Evolutionary conservation across 2,329 filamentous ascomycete species (phyloP).

Genomic region (Ascomycota sp.): DNA sequence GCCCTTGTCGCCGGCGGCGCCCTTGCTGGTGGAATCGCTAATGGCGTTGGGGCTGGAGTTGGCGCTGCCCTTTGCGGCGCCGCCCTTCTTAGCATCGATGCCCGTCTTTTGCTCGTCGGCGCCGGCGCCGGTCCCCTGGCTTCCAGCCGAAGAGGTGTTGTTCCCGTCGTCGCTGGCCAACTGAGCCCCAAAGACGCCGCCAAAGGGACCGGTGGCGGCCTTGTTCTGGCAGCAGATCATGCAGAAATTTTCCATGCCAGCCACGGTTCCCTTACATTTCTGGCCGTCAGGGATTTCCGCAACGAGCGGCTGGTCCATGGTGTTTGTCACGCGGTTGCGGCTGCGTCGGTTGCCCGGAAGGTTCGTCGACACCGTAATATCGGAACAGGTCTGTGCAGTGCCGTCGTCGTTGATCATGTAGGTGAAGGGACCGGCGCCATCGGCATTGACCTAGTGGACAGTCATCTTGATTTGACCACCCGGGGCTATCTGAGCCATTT

Average conservation of each 20-base stretch:
- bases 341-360: constrained; percentile 9
- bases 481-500: constrained; percentile 35
- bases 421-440: constrained; percentile 44
- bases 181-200: constrained; percentile 25
- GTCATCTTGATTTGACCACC: constrained; percentile 40
- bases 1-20: neutral
- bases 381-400: constrained; percentile 29
- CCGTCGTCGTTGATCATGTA: constrained; percentile 44
- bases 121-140: no score
- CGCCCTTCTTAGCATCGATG: no score
- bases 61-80: no score
- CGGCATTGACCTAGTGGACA: constrained; percentile 45
- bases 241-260: constrained; percentile 37
- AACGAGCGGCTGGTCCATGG: constrained; percentile 29
- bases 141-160: no score
- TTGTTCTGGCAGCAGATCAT: constrained; percentile 42
- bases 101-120: no score
- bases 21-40: neutral
- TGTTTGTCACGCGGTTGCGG: constrained; percentile 21
- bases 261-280: constrained; percentile 37
- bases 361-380: constrained; percentile 29
- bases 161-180: neutral
- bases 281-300: constrained; percentile 33
- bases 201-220: constrained; percentile 40
- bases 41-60: no score